Conservation (phyloP, 345 rosid genomes). For the Turritis glabra region DNA sequence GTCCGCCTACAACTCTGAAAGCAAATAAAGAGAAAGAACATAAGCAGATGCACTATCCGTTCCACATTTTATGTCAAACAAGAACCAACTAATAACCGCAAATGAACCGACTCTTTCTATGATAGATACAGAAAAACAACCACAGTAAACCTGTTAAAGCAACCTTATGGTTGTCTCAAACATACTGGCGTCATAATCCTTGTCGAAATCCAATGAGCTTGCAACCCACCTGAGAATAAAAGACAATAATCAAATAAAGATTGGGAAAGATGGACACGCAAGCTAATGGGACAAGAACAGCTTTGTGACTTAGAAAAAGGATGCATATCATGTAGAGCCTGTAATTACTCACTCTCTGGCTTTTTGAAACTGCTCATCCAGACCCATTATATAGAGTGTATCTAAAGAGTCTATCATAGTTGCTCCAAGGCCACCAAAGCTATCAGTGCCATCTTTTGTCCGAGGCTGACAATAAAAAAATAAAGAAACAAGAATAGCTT, state of each 20-base stretch:
- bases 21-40: slow-evolving; percentile 24
- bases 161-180: slow-evolving; percentile 99
- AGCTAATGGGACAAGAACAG: neutral
- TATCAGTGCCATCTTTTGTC: slow-evolving; percentile 76
- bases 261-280: neutral
- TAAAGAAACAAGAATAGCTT: slow-evolving; percentile 10
- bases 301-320: neutral
- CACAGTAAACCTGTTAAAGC: slow-evolving; percentile 72
- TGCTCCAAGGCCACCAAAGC: slow-evolving; percentile 99
- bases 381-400: slow-evolving; percentile 92
- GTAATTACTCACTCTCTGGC: slow-evolving; percentile 82
- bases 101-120: slow-evolving; percentile 32
- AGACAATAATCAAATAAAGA: slow-evolving; percentile 5
- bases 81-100: slow-evolving; percentile 11
- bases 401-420: slow-evolving; percentile 84
- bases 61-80: slow-evolving; percentile 14
- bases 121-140: slow-evolving; percentile 33
- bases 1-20: slow-evolving; percentile 95
- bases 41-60: slow-evolving; percentile 5
- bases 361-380: slow-evolving; percentile 76
- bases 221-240: slow-evolving; percentile 84
- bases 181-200: slow-evolving; percentile 93
- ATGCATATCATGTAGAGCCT: slow-evolving; percentile 5
- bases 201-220: slow-evolving; percentile 83
- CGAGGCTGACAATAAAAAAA: slow-evolving; percentile 58